Percentiles rank a stretch among this genome's conserved stretches.
phyloP scores from a whole-genome alignment of 2,329 filamentous ascomycete genomes.

The Chaetomiaceae sp. region DNA sequence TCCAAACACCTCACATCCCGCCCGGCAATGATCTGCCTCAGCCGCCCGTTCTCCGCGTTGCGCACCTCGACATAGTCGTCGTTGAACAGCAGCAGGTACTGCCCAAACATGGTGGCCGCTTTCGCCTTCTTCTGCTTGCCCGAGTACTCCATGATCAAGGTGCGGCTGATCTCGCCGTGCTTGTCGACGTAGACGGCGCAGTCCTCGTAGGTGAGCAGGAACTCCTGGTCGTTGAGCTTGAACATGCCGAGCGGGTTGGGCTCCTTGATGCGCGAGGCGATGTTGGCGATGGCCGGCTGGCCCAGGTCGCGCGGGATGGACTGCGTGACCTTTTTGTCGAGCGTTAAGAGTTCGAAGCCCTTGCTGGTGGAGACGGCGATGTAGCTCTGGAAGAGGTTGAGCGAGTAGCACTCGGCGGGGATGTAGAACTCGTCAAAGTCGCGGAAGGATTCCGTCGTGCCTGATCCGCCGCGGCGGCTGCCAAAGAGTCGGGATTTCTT shows the following conservation, averaged over 20 bases:
- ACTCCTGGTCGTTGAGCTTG: constrained; percentile 85
- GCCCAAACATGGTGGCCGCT: constrained; percentile 81
- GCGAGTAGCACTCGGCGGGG: constrained; percentile 86
- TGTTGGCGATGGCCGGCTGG: constrained; percentile 73
- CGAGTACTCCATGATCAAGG: constrained; percentile 98
- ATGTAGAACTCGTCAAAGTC: constrained; percentile 99
- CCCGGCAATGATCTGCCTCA: constrained; percentile 91
- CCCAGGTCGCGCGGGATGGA: constrained; percentile 79
- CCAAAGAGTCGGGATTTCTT: constrained; percentile 69
- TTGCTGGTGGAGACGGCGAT: constrained; percentile 87
- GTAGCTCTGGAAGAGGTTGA: constrained; percentile 94
- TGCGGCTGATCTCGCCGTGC: constrained; percentile 89
- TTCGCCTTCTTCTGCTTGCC: constrained; percentile 75
- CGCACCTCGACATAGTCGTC: constrained; percentile 95
- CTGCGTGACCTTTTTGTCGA: constrained; percentile 96
- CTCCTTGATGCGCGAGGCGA: constrained; percentile 75
- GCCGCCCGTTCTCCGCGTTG: constrained; percentile 89
- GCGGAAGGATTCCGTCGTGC: constrained; percentile 89
- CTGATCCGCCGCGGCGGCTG: constrained; percentile 54
- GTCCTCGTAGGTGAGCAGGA: constrained; percentile 89
- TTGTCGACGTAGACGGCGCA: constrained; percentile 98
- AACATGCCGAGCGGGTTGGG: constrained; percentile 95
- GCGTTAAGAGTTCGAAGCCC: constrained; percentile 90
- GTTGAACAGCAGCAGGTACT: constrained; percentile 90
- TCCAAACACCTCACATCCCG: constrained; percentile 87